Evolutionary conservation across 2,329 filamentous ascomycete species (phyloP).

Genomic region (Hymenoscyphus infarciens): DNA sequence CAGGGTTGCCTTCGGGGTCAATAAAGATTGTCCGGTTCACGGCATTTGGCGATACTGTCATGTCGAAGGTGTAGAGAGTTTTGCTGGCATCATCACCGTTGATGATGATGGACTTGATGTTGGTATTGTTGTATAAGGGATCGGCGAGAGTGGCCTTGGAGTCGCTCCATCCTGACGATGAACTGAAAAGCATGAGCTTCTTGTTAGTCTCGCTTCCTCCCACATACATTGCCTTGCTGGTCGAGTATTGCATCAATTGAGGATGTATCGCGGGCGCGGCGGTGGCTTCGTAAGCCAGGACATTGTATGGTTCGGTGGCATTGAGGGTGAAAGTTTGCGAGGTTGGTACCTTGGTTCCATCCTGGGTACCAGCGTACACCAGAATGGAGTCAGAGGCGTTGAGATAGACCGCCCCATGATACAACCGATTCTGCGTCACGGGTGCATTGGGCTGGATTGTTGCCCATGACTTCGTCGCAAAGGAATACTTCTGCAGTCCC

Average conservation of each 20-base stretch:
- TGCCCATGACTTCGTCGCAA: slow-evolving; percentile 55
- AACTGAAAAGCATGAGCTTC: slow-evolving; percentile 69
- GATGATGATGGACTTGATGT: slow-evolving; percentile 63
- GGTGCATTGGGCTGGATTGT: slow-evolving; percentile 44
- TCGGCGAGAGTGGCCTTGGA: slow-evolving; percentile 61
- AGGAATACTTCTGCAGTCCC: slow-evolving; percentile 70
- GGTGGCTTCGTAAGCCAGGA: slow-evolving; percentile 55
- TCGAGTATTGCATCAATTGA: slow-evolving; percentile 71
- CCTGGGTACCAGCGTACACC: slow-evolving; percentile 73
- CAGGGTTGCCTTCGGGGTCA: slow-evolving; percentile 54
- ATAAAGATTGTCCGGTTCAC: slow-evolving; percentile 69
- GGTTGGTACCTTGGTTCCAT: slow-evolving; percentile 54
- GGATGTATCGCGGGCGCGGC: slow-evolving; percentile 65
- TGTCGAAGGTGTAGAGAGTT: slow-evolving; percentile 74
- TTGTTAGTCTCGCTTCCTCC: slow-evolving; percentile 67
- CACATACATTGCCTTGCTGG: slow-evolving; percentile 66
- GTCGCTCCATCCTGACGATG: slow-evolving; percentile 60
- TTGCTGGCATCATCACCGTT: slow-evolving; percentile 72
- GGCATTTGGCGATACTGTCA: slow-evolving; percentile 68
- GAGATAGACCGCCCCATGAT: slow-evolving; percentile 75
- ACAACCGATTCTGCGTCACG: slow-evolving; percentile 56
- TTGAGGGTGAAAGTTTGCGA: slow-evolving; percentile 73
- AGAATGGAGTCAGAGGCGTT: slow-evolving; percentile 67
- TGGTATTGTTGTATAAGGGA: slow-evolving; percentile 56
- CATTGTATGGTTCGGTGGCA: slow-evolving; percentile 60